Conservation (phyloP, 257 asterid genomes). For the Jacaranda mimosifolia region DNA sequence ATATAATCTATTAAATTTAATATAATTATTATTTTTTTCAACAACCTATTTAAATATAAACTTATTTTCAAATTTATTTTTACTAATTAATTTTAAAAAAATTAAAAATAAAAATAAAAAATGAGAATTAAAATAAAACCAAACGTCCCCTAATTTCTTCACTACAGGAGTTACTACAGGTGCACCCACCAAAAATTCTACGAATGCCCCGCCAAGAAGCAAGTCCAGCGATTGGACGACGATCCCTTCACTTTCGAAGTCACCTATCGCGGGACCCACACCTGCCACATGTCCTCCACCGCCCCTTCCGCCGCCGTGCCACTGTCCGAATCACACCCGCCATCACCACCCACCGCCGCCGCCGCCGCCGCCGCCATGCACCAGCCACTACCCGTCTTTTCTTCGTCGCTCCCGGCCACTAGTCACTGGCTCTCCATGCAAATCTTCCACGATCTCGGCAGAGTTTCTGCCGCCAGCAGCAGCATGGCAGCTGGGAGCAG, state of each 20-base stretch:
- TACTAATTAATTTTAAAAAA: too few relatives aligned
- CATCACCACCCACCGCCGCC: constrained; percentile 38
- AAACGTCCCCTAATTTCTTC: too few relatives aligned
- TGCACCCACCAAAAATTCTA: constrained; percentile 85
- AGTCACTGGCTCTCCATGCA: constrained; percentile 76
- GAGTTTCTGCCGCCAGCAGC: constrained; percentile 6
- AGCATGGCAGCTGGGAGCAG: background rate
- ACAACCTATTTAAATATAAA: too few relatives aligned
- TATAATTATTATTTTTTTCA: too few relatives aligned
- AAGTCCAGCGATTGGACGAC: constrained; percentile 72
- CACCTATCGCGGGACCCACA: constrained; percentile 71
- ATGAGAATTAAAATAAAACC: too few relatives aligned
- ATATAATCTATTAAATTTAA: too few relatives aligned
- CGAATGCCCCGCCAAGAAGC: constrained; percentile 83
- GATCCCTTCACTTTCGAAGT: constrained; percentile 74
- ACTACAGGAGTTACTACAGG: constrained; percentile 80
- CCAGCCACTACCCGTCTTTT: constrained; percentile 23
- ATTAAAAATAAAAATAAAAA: background rate
- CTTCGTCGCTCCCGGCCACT: constrained; percentile 33
- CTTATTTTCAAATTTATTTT: too few relatives aligned
- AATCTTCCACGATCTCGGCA: constrained; percentile 34
- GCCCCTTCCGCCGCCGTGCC: constrained; percentile 63
- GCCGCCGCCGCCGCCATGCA: constrained; percentile 34
- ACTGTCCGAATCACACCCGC: constrained; percentile 36
- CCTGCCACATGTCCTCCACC: constrained; percentile 73